A percentile compares a stretch with the other conserved stretches of the same genome.
Evolutionary conservation across 1,139 yeast species (phyloP).

Genomic region (Yamadazyma atmosphaerica): DNA sequence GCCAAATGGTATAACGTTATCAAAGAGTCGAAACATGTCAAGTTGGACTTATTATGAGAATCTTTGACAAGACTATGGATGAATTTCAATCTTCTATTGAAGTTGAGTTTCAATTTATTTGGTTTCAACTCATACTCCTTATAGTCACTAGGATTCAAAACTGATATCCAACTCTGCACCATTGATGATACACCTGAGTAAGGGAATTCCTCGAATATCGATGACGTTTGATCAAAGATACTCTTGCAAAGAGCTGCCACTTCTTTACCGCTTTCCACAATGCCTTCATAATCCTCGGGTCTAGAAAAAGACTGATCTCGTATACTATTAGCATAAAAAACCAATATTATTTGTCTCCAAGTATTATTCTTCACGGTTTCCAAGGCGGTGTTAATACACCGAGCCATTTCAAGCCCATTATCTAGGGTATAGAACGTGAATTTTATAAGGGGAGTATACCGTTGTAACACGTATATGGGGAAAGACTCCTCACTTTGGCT

Average conservation of each 20-base stretch:
- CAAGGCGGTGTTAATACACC: slow-evolving; percentile 38
- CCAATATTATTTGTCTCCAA: slow-evolving; percentile 55
- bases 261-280: slow-evolving; percentile 28
- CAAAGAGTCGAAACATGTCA: slow-evolving; percentile 45
- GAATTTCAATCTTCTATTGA: slow-evolving; percentile 39
- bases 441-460: slow-evolving; percentile 52
- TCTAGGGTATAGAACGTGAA: slow-evolving; percentile 46
- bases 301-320: slow-evolving; percentile 59
- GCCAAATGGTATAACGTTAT: slow-evolving; percentile 46
- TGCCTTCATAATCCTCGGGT: slow-evolving; percentile 47
- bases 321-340: slow-evolving; percentile 50
- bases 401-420: slow-evolving; percentile 38
- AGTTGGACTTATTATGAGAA: slow-evolving; percentile 31
- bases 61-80: slow-evolving; percentile 36
- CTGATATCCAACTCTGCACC: slow-evolving; percentile 36
- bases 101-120: slow-evolving; percentile 32
- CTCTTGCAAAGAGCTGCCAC: slow-evolving; percentile 26
- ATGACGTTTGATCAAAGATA: slow-evolving; percentile 35
- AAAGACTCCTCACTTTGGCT: slow-evolving; percentile 37
- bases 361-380: slow-evolving; percentile 47
- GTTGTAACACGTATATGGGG: slow-evolving; percentile 40
- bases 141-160: slow-evolving; percentile 39
- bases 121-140: slow-evolving; percentile 31
- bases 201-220: slow-evolving; percentile 33
- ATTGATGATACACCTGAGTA: slow-evolving; percentile 24